Base-by-base conservation (phyloP, 2,329 filamentous ascomycete genomes). In the Calonectria pteridis region DNA sequence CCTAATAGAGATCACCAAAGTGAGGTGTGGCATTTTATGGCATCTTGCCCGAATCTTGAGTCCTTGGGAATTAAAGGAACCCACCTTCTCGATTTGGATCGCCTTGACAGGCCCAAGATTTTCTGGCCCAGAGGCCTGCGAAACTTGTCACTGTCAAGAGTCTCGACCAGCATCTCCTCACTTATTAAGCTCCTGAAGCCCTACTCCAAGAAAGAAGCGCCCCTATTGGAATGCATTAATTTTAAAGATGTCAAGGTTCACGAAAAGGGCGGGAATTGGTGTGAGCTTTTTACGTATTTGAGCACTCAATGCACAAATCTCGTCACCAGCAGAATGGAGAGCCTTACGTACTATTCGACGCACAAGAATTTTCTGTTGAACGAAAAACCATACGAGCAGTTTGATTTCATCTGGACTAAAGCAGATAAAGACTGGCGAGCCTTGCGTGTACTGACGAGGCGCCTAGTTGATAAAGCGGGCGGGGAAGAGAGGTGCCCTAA, bases 41-140 rank as follows among this genome's bases (percentile, higher is more conserved):
- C 62, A 28, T 62, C 40, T 1, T 71, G 63, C 20, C 51, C 29
- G 13, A 71, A 71, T 35, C 63, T 71, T 10, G 62, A 71, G 26
- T 62, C 51, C 18, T 63, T 67, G 0, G 51, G 23, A 1, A 62
- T 67, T 18, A 40, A 49, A 62, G 51, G 23, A 26, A 71, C 62
- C 0, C 51, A 67, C 18, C 59, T 49, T 35, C 40, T 71, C 3
- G 23, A 71, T 20, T 13, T 71, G 11, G 51, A 71, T 33, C 26
- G 16, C 7, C 40, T 71, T 16, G 18, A 26, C 3, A 51, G 67
- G 67, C 35, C 40, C 6, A n/a, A 29, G 3, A 14, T n/a, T 26
- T 28, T 46, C 1, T 5, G 14, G n/a, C 63, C 55, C 26, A 6
- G 55, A 23, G 55, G 67, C 18, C 43, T 69, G n/a, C 43, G 55